Conservation (phyloP, 306 rosid species). For the Acacia acuminata region DNA sequence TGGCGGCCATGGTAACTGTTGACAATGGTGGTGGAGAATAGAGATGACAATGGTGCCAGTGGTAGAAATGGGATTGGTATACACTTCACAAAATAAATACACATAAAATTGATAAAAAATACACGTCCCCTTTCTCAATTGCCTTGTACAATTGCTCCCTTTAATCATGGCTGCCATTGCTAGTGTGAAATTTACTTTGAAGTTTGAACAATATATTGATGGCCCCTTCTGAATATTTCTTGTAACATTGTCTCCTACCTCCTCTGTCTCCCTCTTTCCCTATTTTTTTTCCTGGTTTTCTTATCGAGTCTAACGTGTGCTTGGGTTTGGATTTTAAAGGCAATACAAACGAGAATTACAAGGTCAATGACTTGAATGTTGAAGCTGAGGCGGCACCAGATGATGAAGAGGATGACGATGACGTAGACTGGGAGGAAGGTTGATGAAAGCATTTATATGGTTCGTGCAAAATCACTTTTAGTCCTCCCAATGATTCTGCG, state of each 20-base stretch:
- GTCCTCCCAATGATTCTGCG: neutral
- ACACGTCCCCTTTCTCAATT: neutral
- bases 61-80: neutral
- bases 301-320: neutral
- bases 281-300: neutral
- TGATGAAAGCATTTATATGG: constrained; percentile 18
- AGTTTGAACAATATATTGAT: neutral
- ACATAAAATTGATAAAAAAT: too few species aligned
- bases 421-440: constrained; percentile 81
- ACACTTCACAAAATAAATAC: neutral
- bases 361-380: constrained; percentile 65
- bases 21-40: neutral
- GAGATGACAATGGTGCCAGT: neutral
- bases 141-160: neutral
- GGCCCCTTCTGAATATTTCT: neutral
- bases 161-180: neutral
- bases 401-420: constrained; percentile 43
- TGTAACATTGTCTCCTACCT: neutral
- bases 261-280: neutral
- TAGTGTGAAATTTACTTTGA: neutral
- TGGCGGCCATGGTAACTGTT: neutral
- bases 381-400: constrained; percentile 60
- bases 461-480: neutral
- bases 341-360: constrained; percentile 50
- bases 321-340: constrained; percentile 35